A percentile compares a stretch with the other conserved stretches of the same genome.
phyloP scores from a whole-genome alignment of 2,329 filamentous ascomycete genomes.

The Neophaeococcomyces aloes region DNA sequence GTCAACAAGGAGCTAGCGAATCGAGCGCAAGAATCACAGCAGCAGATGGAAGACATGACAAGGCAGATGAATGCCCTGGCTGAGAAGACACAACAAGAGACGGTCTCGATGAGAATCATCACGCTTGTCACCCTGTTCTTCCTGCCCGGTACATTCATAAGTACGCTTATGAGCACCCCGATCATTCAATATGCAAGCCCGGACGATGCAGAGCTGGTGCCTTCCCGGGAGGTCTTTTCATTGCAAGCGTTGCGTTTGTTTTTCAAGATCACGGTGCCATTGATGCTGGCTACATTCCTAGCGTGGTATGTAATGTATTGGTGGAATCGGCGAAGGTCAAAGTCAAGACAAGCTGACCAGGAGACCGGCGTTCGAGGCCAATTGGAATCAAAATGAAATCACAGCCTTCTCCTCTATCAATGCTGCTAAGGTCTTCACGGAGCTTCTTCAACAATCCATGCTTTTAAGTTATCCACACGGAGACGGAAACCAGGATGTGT shows the following conservation, averaged over 20 bases:
- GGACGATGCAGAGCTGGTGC: constrained; percentile 6
- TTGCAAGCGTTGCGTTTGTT: constrained; percentile 25
- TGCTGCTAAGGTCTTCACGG: no score
- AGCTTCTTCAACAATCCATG: no score
- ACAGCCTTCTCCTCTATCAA: no score
- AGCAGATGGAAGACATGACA: constrained; percentile 25
- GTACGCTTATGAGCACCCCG: constrained; percentile 7
- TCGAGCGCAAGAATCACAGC: constrained; percentile 19
- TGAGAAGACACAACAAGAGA: constrained; percentile 27
- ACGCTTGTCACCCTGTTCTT: constrained; percentile 11
- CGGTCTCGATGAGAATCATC: not conserved
- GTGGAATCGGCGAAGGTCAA: constrained; percentile 8
- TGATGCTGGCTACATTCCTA: constrained; percentile 27
- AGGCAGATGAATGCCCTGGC: constrained; percentile 20
- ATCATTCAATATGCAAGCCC: constrained; percentile 24
- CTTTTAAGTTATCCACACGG: no score
- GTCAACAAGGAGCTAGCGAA: constrained; percentile 23
- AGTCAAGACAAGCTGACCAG: constrained; percentile 14
- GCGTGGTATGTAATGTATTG: constrained; percentile 28
- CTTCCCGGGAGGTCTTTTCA: constrained; percentile 16
- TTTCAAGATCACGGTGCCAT: constrained; percentile 27
- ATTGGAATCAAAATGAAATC: no score
- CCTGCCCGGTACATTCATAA: constrained; percentile 14
- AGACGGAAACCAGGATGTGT: no score
- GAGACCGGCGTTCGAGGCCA: constrained; percentile 1